Evolutionary conservation across 192 early-diverging fungal species (phyloP), one percentile per base, ranked within the genome.

Genomic region (Mortierella hygrophila): DNA sequence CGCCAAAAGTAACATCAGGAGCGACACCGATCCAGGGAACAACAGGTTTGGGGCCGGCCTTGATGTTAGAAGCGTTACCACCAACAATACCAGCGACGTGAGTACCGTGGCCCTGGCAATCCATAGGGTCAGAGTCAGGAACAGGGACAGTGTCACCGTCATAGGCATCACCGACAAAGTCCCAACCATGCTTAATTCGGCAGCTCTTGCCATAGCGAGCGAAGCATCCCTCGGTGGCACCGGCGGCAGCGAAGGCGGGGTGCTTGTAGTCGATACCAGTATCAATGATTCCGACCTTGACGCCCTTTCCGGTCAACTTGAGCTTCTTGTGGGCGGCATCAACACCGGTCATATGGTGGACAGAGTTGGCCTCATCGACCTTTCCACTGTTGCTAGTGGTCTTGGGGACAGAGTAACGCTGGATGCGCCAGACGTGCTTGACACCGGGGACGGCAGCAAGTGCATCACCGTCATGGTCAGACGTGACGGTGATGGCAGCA

Each of bases 1-100:
- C 91, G n/a, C 95, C 95, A 37, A 97, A 88, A 6, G 90, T 95
- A n/a, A 93, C 89, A 38, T 92, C 93, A 0, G 98, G 98, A 7
- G 97, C 98, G 47, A 97, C 96, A 76, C 98, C 98, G n/a, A 82
- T 85, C 76, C 96, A 91, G 20, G 84, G 79, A 6, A 78, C 65
- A 10, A 76, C 71, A 6, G 84, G 82, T 41, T 54, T 74, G 7
- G 82, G 76, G 23, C 26, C 37, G 32, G 47, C 55, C 75, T 90
- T 88, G 57, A 82, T 79, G 8, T 78, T 70, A 37, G 54, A 63
- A 49, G 94, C 93, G 35, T 94, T 87, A 15, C 93, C 96, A 26
- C 93, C 95, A 75, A 96, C 91, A 55, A 96, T 96, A 10, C 95
- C 95, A 29, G 92, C 88, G 16, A 94, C 89, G 70, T 94, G 92